phyloP scores from a whole-genome alignment of 495 filamentous ascomycete genomes.

The Viridothelium virens region DNA sequence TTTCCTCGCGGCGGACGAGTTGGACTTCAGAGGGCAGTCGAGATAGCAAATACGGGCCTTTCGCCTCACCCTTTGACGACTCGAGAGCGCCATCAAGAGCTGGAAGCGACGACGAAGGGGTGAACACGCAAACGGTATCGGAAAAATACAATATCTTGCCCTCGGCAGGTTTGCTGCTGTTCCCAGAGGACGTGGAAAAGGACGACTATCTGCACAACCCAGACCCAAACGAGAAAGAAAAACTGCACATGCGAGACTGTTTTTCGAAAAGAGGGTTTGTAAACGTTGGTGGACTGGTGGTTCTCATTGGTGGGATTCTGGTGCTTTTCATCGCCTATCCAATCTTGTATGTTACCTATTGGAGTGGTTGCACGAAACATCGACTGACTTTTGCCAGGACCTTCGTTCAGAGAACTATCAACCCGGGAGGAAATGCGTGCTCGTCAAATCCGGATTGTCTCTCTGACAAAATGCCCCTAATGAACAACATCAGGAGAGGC shows the following conservation, averaged over 20 bases:
- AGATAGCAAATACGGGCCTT: constrained; percentile 46
- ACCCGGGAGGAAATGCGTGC: constrained; percentile 31
- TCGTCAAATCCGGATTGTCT: constrained; percentile 49
- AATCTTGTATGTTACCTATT: constrained; percentile 49
- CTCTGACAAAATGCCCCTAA: constrained; percentile 43
- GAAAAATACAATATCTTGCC: constrained; percentile 74
- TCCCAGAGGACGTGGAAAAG: constrained; percentile 70
- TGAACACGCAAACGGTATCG: constrained; percentile 70
- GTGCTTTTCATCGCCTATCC: constrained; percentile 68
- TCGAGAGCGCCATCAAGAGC: constrained; percentile 54
- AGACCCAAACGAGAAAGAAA: constrained; percentile 55
- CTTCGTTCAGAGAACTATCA: constrained; percentile 43
- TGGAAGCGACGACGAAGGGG: constrained; percentile 56
- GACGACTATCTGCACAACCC: constrained; percentile 73
- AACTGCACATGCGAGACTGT: constrained; percentile 54
- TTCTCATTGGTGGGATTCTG: constrained; percentile 57
- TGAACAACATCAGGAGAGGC: constrained; percentile 52
- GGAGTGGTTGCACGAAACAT: constrained; percentile 49
- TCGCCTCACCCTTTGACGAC: constrained; percentile 49
- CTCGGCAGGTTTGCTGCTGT: constrained; percentile 60
- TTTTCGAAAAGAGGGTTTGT: constrained; percentile 58
- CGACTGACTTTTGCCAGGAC: constrained; percentile 39
- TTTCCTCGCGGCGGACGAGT: constrained; percentile 53
- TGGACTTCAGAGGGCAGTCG: constrained; percentile 54
- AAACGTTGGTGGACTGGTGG: constrained; percentile 57